Evolutionary conservation across 306 rosid genomes (phyloP), one percentile per base, ranked within the genome.

Genomic region (Citrullus colocynthis): DNA sequence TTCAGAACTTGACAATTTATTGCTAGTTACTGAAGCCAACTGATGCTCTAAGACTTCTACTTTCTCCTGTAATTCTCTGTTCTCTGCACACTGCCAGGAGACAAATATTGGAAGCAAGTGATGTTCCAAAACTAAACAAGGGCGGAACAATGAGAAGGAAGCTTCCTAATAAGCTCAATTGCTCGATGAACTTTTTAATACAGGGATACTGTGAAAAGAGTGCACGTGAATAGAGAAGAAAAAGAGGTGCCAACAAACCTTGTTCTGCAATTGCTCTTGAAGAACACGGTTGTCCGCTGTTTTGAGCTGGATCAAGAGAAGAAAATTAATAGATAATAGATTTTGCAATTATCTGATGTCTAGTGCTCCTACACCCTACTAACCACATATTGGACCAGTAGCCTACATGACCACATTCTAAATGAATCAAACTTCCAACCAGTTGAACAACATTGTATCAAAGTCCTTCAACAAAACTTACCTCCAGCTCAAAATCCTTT

Each of bases 401-500:
- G 8, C 3, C 18, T 37, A 18, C 52, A 56, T 34, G 45, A 34
- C 78, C 61, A 56, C 39, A 30, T 56, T 8, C 48, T 17, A 20
- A 52, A 30, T 37, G 9, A 75, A 56, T 54, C 51, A 37, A 34
- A 17, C 78, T 34, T 57, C 39, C 34, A 18, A 75, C 32, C 20
- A 58, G 34, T 32, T 17, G 18, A 58, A 60, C 37, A 76, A 20
- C 56, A 76, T 14, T 57, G 69, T 37, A 20, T 75, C 77, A 66
- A 32, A 56, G 61, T 61, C 57, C 56, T 78, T 80, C 80, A 48
- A 42, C 82, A 71, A 62, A 78, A 84, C 92, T 80, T 75, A 96
- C 99, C 95, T 96, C 99, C 88, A 96, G 82, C 84, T 96, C 99
- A 83, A 96, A 96, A 58, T 89, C 97, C 82, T 91, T 96, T 84